Conservation (phyloP, 441 rosid species). For the Gossypium gossypioides region DNA sequence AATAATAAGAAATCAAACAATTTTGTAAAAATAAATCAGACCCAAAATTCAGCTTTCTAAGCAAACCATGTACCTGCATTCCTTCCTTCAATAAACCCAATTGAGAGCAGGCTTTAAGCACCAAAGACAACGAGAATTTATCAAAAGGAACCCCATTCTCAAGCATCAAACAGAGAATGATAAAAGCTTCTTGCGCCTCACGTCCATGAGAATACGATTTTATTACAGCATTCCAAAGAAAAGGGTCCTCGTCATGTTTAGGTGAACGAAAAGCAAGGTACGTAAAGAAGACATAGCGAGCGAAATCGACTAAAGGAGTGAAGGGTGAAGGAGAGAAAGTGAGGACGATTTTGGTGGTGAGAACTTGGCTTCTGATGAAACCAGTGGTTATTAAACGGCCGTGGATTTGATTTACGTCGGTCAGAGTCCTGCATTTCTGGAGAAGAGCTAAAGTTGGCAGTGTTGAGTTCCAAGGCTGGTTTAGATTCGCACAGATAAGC, state of each 20-base stretch:
- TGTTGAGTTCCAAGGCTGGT: constrained; percentile 54
- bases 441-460: constrained; percentile 37
- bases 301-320: constrained; percentile 38
- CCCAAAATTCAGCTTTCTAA: constrained; percentile 44
- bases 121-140: constrained; percentile 55
- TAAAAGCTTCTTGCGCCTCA: constrained; percentile 40
- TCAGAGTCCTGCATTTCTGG: constrained; percentile 28
- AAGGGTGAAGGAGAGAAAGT: constrained; percentile 39
- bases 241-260: constrained; percentile 32
- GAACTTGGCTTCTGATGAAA: constrained; percentile 29
- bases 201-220: constrained; percentile 65
- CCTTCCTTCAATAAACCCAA: constrained; percentile 42
- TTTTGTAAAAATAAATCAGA: constrained; percentile 56
- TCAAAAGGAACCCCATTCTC: constrained; percentile 46
- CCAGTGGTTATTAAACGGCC: constrained; percentile 52
- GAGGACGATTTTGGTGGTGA: constrained; percentile 49
- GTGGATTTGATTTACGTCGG: constrained; percentile 47
- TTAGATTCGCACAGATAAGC: constrained; percentile 33
- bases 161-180: constrained; percentile 47
- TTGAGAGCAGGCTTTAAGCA: constrained; percentile 65
- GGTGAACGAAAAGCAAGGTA: constrained; percentile 19
- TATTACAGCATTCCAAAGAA: constrained; percentile 66
- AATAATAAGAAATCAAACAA: constrained; percentile 42
- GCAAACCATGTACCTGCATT: constrained; percentile 67
- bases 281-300: constrained; percentile 43